Evolutionary conservation across 495 filamentous ascomycete genomes (phyloP).

Genomic region (Podospora didyma): DNA sequence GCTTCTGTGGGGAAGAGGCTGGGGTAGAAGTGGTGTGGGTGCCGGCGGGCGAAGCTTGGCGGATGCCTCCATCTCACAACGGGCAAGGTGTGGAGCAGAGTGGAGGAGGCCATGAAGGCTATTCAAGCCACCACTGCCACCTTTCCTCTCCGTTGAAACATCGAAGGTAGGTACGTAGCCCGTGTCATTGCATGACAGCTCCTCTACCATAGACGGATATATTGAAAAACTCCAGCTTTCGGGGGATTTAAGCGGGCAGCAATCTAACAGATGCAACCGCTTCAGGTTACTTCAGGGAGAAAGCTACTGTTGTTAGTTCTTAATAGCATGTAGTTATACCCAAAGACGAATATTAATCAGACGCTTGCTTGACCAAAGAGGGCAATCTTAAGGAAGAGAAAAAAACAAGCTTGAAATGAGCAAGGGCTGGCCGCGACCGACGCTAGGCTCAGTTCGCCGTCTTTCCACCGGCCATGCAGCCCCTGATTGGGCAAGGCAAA

Average conservation of each 20-base stretch:
- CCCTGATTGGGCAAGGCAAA: slow-evolving; percentile 18
- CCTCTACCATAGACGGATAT: slow-evolving; percentile 2
- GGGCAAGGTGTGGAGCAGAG: not conserved
- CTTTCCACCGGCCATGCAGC: slow-evolving; percentile 19
- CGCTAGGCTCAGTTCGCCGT: slow-evolving; percentile 28
- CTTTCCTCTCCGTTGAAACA: not conserved
- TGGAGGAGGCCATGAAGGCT: slow-evolving; percentile 10
- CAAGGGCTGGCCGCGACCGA: not conserved
- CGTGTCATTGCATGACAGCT: not conserved
- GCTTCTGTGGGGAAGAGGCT: slow-evolving; percentile 9
- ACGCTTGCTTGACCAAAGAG: too few relatives aligned
- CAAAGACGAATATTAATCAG: too few relatives aligned
- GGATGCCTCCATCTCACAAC: too few relatives aligned
- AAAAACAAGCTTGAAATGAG: not conserved
- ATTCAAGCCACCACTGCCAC: slow-evolving; percentile 16
- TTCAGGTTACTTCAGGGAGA: not conserved
- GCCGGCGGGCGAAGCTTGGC: not conserved
- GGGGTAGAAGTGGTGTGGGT: not conserved
- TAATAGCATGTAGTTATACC: not conserved
- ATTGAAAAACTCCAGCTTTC: slow-evolving; percentile 3
- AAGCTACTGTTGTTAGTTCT: not conserved
- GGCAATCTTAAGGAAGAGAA: too few relatives aligned
- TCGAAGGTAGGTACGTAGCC: not conserved
- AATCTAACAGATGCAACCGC: slow-evolving; percentile 8
- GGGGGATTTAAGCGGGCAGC: not conserved